A percentile compares a stretch with the other conserved stretches of the same genome.
Conservation (phyloP, 805 yeast species). For the Kluyveromyces nonfermentans region DNA sequence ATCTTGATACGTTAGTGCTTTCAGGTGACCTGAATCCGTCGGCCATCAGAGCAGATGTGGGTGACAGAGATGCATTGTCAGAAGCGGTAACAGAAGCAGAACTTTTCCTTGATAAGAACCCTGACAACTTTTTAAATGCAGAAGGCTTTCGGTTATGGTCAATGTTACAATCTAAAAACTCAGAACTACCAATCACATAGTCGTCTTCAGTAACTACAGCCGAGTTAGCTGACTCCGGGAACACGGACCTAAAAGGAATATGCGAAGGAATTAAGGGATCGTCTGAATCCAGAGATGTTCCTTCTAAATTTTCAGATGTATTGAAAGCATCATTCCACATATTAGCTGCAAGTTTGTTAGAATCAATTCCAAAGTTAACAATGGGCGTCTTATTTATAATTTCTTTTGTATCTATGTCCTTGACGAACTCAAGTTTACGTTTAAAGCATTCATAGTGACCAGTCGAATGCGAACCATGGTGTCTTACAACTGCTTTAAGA, state of each 20-base stretch:
- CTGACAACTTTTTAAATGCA: conserved; percentile 12
- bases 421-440: conserved; percentile 52
- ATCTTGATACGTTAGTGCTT: conserved; percentile 1
- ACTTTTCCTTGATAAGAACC: conserved; percentile 16
- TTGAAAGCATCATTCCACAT: conserved; percentile 10
- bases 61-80: not conserved
- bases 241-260: conserved; percentile 8
- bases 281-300: conserved; percentile 6
- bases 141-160: conserved; percentile 14
- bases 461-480: conserved; percentile 76
- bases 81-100: conserved; percentile 6
- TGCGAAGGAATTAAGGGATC: conserved; percentile 6
- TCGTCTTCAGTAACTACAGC: conserved; percentile 11
- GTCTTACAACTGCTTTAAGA: conserved; percentile 68
- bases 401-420: conserved; percentile 18
- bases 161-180: conserved; percentile 4
- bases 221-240: conserved; percentile 5
- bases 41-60: not conserved
- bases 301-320: conserved; percentile 2
- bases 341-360: conserved; percentile 7
- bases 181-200: conserved; percentile 10
- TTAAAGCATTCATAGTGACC: conserved; percentile 91
- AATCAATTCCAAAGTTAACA: conserved; percentile 13
- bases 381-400: conserved; percentile 27
- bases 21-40: not conserved